Percentiles rank a stretch among this genome's conserved stretches.
phyloP scores from a whole-genome alignment of 1,139 yeast species.

The Protomyces arabidopsidicola region DNA sequence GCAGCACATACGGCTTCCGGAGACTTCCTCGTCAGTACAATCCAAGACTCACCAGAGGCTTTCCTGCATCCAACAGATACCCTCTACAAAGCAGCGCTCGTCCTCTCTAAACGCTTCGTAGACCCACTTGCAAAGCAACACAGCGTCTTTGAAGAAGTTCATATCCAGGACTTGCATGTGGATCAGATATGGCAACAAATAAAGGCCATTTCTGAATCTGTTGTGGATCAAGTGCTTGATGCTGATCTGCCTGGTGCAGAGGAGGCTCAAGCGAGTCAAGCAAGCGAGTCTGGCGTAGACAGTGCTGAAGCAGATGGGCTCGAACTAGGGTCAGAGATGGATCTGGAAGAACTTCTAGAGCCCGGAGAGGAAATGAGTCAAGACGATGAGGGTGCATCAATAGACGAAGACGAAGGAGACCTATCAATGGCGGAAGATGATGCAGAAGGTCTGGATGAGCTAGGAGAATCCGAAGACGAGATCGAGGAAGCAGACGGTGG shows the following conservation, averaged over 20 bases:
- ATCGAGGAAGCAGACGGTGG: constrained; percentile 24
- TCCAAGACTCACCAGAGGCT: constrained; percentile 11
- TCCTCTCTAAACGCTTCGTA: constrained; percentile 35
- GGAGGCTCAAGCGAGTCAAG: constrained; percentile 25
- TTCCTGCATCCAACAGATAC: constrained; percentile 28
- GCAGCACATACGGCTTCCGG: background rate
- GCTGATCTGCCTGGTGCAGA: constrained; percentile 33
- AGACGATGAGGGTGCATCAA: constrained; percentile 36
- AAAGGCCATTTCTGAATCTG: constrained; percentile 52
- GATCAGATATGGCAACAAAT: constrained; percentile 93
- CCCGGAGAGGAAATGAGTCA: constrained; percentile 34
- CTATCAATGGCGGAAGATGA: constrained; percentile 2
- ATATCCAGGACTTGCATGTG: constrained; percentile 81
- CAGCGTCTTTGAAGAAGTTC: constrained; percentile 68
- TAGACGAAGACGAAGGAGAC: constrained; percentile 32
- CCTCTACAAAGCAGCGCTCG: constrained; percentile 25
- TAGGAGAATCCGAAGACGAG: constrained; percentile 31
- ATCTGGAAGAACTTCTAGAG: constrained; percentile 35
- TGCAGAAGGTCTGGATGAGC: constrained; percentile 8
- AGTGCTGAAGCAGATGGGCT: constrained; percentile 36
- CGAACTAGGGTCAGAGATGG: constrained; percentile 35
- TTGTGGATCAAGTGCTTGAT: constrained; percentile 38
- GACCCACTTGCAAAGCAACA: constrained; percentile 62
- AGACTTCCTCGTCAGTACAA: background rate
- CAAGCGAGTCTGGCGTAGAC: constrained; percentile 29